A percentile compares a stretch with the other conserved stretches of the same genome.
Evolutionary conservation across 2,329 filamentous ascomycete species (phyloP).

Genomic region (Aspergillus pseudonomiae): DNA sequence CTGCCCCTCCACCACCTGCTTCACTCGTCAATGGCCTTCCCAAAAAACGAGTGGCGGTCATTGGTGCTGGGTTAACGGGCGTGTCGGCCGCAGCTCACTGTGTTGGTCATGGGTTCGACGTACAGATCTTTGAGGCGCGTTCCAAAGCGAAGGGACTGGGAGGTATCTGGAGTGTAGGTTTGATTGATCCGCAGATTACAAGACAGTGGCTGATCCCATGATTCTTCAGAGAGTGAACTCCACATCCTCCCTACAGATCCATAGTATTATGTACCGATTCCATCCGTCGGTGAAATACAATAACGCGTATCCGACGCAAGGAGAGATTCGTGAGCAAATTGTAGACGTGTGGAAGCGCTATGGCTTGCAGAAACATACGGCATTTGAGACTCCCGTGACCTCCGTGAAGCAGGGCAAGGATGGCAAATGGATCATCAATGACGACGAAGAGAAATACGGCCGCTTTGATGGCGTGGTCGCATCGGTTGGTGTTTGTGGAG

Average conservation of each 20-base stretch:
- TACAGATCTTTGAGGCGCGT: conserved; percentile 76
- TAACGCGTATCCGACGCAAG: conserved; percentile 74
- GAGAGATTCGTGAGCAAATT: conserved; percentile 75
- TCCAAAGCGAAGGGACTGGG: conserved; percentile 65
- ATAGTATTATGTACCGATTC: conserved; percentile 86
- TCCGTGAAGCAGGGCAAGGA: conserved; percentile 69
- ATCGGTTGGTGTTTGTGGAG: conserved; percentile 79
- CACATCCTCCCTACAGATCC: conserved; percentile 79
- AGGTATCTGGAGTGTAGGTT: conserved; percentile 76
- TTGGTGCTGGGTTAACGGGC: conserved; percentile 73
- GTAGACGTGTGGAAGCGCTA: conserved; percentile 74
- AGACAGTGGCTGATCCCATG: conserved; percentile 6
- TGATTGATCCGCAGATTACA: background rate
- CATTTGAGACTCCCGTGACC: conserved; percentile 70
- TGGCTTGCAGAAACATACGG: conserved; percentile 69
- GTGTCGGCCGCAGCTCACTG: conserved; percentile 81
- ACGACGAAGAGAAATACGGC: conserved; percentile 69
- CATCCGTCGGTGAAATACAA: conserved; percentile 77
- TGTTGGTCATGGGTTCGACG: conserved; percentile 82
- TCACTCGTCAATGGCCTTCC: conserved; percentile 55
- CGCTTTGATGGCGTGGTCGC: conserved; percentile 78
- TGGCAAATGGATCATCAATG: conserved; percentile 78
- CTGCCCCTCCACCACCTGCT: conserved; percentile 64
- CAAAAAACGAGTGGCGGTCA: conserved; percentile 65
- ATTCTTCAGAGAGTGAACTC: conserved; percentile 70